Evolutionary conservation across 192 early-diverging fungal genomes (phyloP).

Genomic region (Coemansia sp.): DNA sequence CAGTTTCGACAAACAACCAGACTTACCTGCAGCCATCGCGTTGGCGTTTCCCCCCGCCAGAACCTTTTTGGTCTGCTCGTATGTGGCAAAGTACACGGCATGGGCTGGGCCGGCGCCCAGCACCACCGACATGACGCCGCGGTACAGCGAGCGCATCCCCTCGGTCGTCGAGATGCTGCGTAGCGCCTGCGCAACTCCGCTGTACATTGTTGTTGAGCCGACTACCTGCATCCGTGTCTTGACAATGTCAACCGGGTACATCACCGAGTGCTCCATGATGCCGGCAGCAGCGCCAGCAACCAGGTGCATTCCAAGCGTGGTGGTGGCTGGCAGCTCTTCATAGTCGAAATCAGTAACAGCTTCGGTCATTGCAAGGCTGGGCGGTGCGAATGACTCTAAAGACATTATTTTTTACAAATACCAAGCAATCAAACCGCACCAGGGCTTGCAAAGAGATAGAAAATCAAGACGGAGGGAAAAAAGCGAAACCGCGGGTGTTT

Average conservation of each 20-base stretch:
- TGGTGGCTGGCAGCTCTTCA: constrained; percentile 83
- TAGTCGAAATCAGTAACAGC: constrained; percentile 94
- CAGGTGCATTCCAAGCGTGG: constrained; percentile 75
- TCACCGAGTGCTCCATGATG: constrained; percentile 92
- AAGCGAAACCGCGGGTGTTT: too few relatives aligned
- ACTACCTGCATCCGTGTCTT: constrained; percentile 97
- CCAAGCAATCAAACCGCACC: too few relatives aligned
- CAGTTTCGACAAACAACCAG: constrained; percentile 18
- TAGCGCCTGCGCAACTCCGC: constrained; percentile 65
- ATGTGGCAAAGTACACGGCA: constrained; percentile 91
- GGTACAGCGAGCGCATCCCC: constrained; percentile 79
- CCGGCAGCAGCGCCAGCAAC: constrained; percentile 94
- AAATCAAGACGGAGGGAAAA: too few relatives aligned
- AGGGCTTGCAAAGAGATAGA: too few relatives aligned
- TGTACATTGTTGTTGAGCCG: constrained; percentile 65
- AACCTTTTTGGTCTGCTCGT: constrained; percentile 83
- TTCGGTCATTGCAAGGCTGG: too few relatives aligned
- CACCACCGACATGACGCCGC: constrained; percentile 89
- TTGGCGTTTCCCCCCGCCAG: constrained; percentile 58
- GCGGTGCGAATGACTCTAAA: too few relatives aligned
- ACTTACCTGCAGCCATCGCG: constrained; percentile 50
- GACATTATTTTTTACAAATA: too few relatives aligned
- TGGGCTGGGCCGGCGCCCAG: constrained; percentile 93
- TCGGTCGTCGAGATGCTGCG: constrained; percentile 69
- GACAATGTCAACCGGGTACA: constrained; percentile 91